Evolutionary conservation across 2,329 filamentous ascomycete species (phyloP).

Genomic region (Rasamsonia emersonii): DNA sequence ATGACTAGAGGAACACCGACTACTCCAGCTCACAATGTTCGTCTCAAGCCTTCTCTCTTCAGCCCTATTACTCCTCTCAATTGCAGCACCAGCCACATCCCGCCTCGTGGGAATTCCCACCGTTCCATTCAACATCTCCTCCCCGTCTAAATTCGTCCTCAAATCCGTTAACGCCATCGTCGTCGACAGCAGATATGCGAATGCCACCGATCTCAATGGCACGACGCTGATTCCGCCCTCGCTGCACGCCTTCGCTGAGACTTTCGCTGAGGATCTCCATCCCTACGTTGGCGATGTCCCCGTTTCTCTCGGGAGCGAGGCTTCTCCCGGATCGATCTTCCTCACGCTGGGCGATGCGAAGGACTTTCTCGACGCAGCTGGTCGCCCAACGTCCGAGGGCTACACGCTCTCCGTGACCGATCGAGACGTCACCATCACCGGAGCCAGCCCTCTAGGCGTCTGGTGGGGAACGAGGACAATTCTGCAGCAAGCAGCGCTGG

Average conservation of each 20-base stretch:
- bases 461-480: slow-evolving; percentile 50
- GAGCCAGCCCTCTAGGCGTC: slow-evolving; percentile 44
- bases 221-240: slow-evolving; percentile 46
- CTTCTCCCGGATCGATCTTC: slow-evolving; percentile 28
- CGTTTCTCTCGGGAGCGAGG: slow-evolving; percentile 15
- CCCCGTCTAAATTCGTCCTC: slow-evolving; percentile 7
- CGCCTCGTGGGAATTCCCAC: slow-evolving; percentile 16
- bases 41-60: too few relatives aligned
- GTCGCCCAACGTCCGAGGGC: slow-evolving; percentile 41
- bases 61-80: too few relatives aligned
- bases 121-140: slow-evolving; percentile 12
- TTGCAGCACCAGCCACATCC: too few relatives aligned
- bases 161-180: slow-evolving; percentile 27
- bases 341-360: slow-evolving; percentile 38
- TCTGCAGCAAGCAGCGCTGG: slow-evolving; percentile 40
- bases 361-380: slow-evolving; percentile 38
- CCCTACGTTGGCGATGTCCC: slow-evolving; percentile 20
- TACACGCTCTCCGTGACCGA: slow-evolving; percentile 38
- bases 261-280: slow-evolving; percentile 35
- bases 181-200: slow-evolving; percentile 36
- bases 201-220: slow-evolving; percentile 36
- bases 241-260: slow-evolving; percentile 39
- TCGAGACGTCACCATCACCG: slow-evolving; percentile 38
- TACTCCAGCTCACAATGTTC: too few relatives aligned
- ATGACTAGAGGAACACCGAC: too few relatives aligned